phyloP scores from a whole-genome alignment of 495 filamentous ascomycete species.

The Podospora sp. region DNA sequence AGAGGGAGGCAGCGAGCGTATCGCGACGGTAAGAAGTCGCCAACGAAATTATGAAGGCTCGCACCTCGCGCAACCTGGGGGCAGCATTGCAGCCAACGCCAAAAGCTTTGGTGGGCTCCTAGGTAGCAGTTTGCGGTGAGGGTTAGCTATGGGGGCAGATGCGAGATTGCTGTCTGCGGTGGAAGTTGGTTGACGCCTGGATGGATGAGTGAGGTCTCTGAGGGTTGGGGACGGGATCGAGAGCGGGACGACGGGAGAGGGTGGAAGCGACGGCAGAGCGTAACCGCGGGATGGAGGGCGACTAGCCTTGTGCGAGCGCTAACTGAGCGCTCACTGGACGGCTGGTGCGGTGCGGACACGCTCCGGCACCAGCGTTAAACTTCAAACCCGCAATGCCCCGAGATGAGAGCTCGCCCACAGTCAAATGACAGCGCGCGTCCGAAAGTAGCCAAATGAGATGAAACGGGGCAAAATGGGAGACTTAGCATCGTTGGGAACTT shows the following conservation, averaged over 20 bases:
- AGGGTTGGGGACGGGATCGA: neutral
- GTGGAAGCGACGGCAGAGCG: constrained; percentile 9
- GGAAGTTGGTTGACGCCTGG: neutral
- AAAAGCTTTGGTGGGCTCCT: neutral
- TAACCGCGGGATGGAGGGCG: constrained; percentile 8
- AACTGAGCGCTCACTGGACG: constrained; percentile 1
- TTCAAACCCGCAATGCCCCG: constrained; percentile 13
- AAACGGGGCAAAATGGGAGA: constrained; percentile 28
- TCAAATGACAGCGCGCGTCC: constrained; percentile 22
- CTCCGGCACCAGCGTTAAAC: constrained; percentile 21
- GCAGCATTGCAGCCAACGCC: constrained; percentile 18
- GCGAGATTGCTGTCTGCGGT: neutral
- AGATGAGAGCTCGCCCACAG: constrained; percentile 15
- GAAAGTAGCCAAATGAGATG: constrained; percentile 27
- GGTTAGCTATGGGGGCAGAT: neutral
- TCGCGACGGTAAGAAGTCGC: constrained; percentile 12
- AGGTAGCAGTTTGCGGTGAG: neutral
- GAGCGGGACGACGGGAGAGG: neutral
- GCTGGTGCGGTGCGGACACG: neutral
- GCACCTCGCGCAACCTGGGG: constrained; percentile 25
- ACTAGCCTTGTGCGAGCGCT: constrained; percentile 8
- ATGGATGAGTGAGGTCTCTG: neutral
- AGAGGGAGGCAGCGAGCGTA: neutral
- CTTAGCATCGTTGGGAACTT: constrained; percentile 9
- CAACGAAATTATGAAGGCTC: constrained; percentile 28